Percentiles rank a stretch among this genome's conserved stretches.
Conservation (phyloP, 805 yeast genomes). For the Komagataella ulmi region DNA sequence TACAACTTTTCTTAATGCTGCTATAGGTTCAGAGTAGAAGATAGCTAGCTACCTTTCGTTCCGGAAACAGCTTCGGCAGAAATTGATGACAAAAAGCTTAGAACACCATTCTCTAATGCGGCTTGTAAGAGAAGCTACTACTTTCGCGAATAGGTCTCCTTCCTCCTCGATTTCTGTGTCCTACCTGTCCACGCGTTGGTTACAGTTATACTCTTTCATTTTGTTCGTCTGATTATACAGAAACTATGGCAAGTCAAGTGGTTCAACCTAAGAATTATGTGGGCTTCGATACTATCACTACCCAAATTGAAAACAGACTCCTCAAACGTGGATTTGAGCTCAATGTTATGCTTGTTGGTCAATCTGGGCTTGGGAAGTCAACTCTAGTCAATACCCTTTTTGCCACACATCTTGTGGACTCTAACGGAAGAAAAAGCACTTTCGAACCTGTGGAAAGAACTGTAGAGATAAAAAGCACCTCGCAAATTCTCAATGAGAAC, state of each 20-base stretch:
- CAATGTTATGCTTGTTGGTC: slow-evolving; percentile 88
- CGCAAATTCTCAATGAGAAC: slow-evolving; percentile 69
- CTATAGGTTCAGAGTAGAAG: too few species aligned
- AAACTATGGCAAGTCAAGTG: neutral
- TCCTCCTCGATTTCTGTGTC: neutral
- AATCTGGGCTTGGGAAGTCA: slow-evolving; percentile 89
- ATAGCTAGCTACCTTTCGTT: too few species aligned
- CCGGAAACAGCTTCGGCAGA: too few species aligned
- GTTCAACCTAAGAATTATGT: slow-evolving; percentile 67
- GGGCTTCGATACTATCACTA: slow-evolving; percentile 93
- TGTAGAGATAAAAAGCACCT: slow-evolving; percentile 63
- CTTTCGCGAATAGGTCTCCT: neutral
- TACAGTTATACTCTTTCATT: neutral
- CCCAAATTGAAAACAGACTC: slow-evolving; percentile 86
- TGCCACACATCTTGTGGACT: slow-evolving; percentile 62
- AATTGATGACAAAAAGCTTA: too few species aligned
- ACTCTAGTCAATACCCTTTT: slow-evolving; percentile 86
- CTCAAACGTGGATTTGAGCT: slow-evolving; percentile 90
- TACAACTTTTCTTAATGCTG: too few species aligned
- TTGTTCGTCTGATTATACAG: neutral
- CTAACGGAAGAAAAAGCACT: slow-evolving; percentile 57
- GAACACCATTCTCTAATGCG: neutral
- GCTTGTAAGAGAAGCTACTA: neutral
- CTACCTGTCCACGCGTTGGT: neutral
- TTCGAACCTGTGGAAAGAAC: slow-evolving; percentile 74